A percentile compares a stretch with the other conserved stretches of the same genome.
These are phyloP conservation scores for Xylaria multiplex DNA, from an alignment of 2,329 filamentous ascomycete species.

Conservation along the genomic window DNA sequence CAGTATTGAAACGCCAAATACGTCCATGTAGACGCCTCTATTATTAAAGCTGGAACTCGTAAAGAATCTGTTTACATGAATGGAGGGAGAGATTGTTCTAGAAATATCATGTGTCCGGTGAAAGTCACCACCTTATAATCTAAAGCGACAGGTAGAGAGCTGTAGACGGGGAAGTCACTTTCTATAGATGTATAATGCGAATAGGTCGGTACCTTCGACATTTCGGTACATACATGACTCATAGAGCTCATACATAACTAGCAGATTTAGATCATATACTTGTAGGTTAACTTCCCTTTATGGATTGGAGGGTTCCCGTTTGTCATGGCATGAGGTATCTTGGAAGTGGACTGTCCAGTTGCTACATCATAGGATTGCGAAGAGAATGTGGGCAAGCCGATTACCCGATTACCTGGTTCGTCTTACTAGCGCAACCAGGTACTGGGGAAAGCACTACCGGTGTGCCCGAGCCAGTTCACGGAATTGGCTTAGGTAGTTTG, in stretches of 20 bases:
- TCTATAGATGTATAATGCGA: neutral
- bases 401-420: neutral
- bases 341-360: neutral
- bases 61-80: neutral
- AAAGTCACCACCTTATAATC: neutral
- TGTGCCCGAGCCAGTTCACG: neutral
- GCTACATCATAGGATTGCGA: neutral
- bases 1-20: neutral
- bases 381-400: neutral
- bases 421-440: neutral
- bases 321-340: neutral
- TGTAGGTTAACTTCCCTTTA: neutral
- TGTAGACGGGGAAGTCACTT: neutral
- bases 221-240: neutral
- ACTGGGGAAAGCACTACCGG: neutral
- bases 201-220: neutral
- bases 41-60: neutral
- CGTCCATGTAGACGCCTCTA: neutral
- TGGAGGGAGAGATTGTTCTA: neutral
- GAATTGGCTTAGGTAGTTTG: conserved; percentile 3
- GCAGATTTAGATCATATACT: neutral
- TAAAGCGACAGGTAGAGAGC: neutral
- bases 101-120: neutral
- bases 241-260: too few species aligned
- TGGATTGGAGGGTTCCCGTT: neutral